Base-by-base conservation (phyloP, 305 asterid species). In the Plantago lanceolata region DNA sequence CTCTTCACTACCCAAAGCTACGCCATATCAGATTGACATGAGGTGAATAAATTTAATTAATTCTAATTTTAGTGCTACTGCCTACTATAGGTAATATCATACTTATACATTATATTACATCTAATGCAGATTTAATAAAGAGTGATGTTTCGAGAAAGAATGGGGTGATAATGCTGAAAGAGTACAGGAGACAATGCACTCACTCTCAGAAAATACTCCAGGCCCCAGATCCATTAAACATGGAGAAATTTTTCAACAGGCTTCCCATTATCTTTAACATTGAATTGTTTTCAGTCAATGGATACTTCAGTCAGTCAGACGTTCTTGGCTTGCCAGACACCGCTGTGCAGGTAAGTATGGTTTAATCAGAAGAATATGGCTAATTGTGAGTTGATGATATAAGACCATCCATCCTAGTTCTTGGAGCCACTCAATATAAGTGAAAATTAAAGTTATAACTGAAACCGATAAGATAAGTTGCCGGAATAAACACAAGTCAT, bases 251-350 rank as follows among this genome's bases (percentile, higher is more conserved):
- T 69, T 82, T 92, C 21, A 84, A 89, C 55, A 82, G 82, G 84
- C 90, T 92, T 72, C 96, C 98, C 6, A 69, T 68, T 49, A 75
- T 92, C 61, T 92, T 86, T 72, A 89, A 87, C 20, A 79, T 92
- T 37, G 95, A 89, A 7, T 75, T 92, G 7, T 86, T 92, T 64
- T 89, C 96, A 26, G 79, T 87, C 15, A 96, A 86, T 35, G 98
- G 96, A 54, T 92, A 85, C 78, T 86, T 92, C 65, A 96, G 98
- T 44, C 96, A 92, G 71, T 75, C 89, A 1, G 83, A 85, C 64
- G 98, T 92, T 53, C 96, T 92, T 59, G 96, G 98, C 63, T 73
- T 92, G 78, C 98, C 98, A 7, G 98, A 92, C 78, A 92, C 96
- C 4, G 96, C 96, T 48, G 98, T 96, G 16, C 96, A 89, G 93